These are phyloP conservation scores for Phlebopus sp. DNA, from an alignment of 1,284 basidiomycete genomes.

Conservation along the genomic window DNA sequence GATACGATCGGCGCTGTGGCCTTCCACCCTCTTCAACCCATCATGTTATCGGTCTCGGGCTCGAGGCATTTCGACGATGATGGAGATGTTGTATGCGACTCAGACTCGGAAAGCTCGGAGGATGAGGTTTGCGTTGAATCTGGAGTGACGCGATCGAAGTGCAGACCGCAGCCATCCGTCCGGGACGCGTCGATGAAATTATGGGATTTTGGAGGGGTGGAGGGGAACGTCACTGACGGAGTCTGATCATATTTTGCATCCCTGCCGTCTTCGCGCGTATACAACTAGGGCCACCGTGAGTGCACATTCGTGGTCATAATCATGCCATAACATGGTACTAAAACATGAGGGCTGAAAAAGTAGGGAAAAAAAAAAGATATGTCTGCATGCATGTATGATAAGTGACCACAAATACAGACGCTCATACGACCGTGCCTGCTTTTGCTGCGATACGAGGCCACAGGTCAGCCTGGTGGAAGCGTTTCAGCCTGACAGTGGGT, in stretches of 20 bases:
- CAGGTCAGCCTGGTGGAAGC: conserved; percentile 75
- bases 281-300: no score
- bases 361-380: not conserved
- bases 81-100: not conserved
- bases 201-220: conserved; percentile 19
- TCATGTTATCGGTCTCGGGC: conserved; percentile 59
- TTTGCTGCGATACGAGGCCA: conserved; percentile 99
- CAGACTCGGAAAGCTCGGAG: conserved; percentile 1
- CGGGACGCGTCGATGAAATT: conserved; percentile 28
- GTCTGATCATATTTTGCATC: no score
- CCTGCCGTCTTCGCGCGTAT: no score
- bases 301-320: conserved; percentile 13
- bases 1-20: conserved; percentile 62
- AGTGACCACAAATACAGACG: conserved; percentile 15
- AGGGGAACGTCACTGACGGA: not conserved
- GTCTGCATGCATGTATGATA: conserved; percentile 22
- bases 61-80: conserved; percentile 56
- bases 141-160: conserved; percentile 10
- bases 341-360: conserved; percentile 13
- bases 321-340: conserved; percentile 21
- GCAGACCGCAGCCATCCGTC: conserved; percentile 20
- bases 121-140: not conserved
- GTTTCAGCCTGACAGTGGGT: not conserved
- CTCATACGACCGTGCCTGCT: conserved; percentile 94
- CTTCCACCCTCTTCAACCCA: conserved; percentile 57